A percentile compares a stretch with the other conserved stretches of the same genome.
phyloP scores from a whole-genome alignment of 495 filamentous ascomycete genomes.

The Corynascus novoguineensis region DNA sequence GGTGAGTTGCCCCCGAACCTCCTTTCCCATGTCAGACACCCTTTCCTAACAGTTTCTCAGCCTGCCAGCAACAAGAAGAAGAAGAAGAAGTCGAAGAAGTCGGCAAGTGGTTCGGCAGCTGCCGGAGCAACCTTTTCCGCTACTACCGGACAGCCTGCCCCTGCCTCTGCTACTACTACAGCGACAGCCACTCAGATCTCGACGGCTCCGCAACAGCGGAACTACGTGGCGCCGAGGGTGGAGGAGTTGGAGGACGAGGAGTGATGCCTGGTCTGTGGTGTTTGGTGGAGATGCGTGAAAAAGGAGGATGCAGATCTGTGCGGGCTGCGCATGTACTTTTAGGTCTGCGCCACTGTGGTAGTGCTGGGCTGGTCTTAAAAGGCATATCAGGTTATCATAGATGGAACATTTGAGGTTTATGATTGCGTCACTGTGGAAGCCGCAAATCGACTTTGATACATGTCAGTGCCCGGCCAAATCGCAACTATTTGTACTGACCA shows the following conservation, averaged over 20 bases:
- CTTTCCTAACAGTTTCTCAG: constrained; percentile 7
- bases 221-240: constrained; percentile 55
- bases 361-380: background rate
- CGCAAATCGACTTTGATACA: too few relatives aligned
- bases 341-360: background rate
- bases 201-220: constrained; percentile 36
- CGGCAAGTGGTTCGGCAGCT: constrained; percentile 34
- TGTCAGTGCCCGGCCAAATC: too few relatives aligned
- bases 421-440: too few relatives aligned
- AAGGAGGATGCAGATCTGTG: background rate
- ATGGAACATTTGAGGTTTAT: background rate
- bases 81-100: constrained; percentile 62
- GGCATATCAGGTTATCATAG: background rate
- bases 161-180: constrained; percentile 55
- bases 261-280: constrained; percentile 5
- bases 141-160: constrained; percentile 48
- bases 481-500: too few relatives aligned
- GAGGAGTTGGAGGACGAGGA: constrained; percentile 64
- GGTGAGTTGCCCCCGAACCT: constrained; percentile 47
- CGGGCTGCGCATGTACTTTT: background rate
- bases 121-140: constrained; percentile 41
- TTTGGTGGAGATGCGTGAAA: background rate
- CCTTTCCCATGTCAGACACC: background rate
- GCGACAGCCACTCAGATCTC: constrained; percentile 47
- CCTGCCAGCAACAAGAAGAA: constrained; percentile 48